Percentiles rank a stretch among this genome's conserved stretches.
Conservation (phyloP, 2,329 filamentous ascomycete species). For the Penicillium sp. region DNA sequence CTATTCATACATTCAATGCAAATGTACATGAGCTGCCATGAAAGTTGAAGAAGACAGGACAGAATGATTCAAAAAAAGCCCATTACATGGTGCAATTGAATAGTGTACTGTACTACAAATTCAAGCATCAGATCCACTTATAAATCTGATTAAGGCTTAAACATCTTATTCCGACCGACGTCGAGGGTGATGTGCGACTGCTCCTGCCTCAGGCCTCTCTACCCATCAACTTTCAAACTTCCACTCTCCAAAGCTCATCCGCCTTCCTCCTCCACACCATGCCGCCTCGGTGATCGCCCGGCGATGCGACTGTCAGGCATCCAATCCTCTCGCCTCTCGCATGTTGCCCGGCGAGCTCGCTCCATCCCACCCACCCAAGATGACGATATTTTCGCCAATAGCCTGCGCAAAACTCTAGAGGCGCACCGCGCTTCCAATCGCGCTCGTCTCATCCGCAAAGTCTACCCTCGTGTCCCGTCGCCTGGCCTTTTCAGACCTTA, state of each 20-base stretch:
- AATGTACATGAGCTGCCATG: not conserved
- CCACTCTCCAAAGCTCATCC: not conserved
- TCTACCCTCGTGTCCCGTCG: constrained; percentile 20
- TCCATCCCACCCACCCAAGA: constrained; percentile 16
- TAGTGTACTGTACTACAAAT: not conserved
- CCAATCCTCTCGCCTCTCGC: constrained; percentile 19
- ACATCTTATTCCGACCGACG: too few relatives aligned
- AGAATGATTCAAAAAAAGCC: not conserved
- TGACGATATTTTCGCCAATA: constrained; percentile 34
- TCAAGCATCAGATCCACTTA: too few relatives aligned
- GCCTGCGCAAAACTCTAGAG: constrained; percentile 43
- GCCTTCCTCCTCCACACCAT: constrained; percentile 15
- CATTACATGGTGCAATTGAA: not conserved
- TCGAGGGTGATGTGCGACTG: too few relatives aligned
- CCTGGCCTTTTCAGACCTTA: constrained; percentile 21
- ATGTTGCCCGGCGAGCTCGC: constrained; percentile 16
- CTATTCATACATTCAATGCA: not conserved
- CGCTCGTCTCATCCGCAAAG: constrained; percentile 38
- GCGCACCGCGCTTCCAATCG: constrained; percentile 45
- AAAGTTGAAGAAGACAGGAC: not conserved
- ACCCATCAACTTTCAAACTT: not conserved
- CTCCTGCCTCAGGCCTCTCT: not conserved
- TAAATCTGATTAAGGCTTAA: too few relatives aligned
- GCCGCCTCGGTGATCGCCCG: constrained; percentile 20
- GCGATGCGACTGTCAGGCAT: constrained; percentile 27